Conservation (phyloP, 331 rosid genomes). For the Stylosanthes scabra region DNA sequence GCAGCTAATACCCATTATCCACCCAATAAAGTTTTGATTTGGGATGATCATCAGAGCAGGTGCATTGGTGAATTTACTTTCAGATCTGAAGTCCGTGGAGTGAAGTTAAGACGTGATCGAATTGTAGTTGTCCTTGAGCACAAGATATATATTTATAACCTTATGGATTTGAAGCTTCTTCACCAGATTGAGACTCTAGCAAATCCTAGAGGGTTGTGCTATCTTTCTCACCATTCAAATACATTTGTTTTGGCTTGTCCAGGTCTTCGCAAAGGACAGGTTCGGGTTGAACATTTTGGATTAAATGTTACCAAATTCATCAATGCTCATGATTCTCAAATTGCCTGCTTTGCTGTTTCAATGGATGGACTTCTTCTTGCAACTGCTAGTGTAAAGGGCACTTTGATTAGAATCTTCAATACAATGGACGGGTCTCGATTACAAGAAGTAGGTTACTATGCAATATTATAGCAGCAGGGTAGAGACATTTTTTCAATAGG, state of each 20-base stretch:
- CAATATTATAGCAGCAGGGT: neutral
- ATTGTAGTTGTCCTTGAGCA: slow-evolving; percentile 92
- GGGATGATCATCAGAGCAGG: slow-evolving; percentile 94
- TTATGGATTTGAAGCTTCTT: slow-evolving; percentile 85
- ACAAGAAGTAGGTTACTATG: slow-evolving; percentile 76
- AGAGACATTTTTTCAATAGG: neutral
- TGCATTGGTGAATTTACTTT: slow-evolving; percentile 86
- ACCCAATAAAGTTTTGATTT: slow-evolving; percentile 89
- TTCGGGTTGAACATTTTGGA: slow-evolving; percentile 92
- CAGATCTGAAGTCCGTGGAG: slow-evolving; percentile 86
- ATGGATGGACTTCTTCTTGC: slow-evolving; percentile 98
- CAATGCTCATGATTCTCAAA: slow-evolving; percentile 80
- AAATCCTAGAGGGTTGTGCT: slow-evolving; percentile 89
- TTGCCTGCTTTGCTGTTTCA: slow-evolving; percentile 85
- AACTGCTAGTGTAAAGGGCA: slow-evolving; percentile 92
- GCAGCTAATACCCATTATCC: slow-evolving; percentile 75
- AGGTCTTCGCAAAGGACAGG: slow-evolving; percentile 80
- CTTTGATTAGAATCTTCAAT: slow-evolving; percentile 93
- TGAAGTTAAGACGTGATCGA: slow-evolving; percentile 82
- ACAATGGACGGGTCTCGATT: slow-evolving; percentile 91
- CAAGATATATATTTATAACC: slow-evolving; percentile 82
- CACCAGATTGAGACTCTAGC: slow-evolving; percentile 85
- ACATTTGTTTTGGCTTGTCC: slow-evolving; percentile 92
- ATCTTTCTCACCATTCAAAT: slow-evolving; percentile 79
- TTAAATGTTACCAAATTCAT: slow-evolving; percentile 74